Evolutionary conservation across 257 asterid genomes (phyloP).

Genomic region (Solanum habrochaites): DNA sequence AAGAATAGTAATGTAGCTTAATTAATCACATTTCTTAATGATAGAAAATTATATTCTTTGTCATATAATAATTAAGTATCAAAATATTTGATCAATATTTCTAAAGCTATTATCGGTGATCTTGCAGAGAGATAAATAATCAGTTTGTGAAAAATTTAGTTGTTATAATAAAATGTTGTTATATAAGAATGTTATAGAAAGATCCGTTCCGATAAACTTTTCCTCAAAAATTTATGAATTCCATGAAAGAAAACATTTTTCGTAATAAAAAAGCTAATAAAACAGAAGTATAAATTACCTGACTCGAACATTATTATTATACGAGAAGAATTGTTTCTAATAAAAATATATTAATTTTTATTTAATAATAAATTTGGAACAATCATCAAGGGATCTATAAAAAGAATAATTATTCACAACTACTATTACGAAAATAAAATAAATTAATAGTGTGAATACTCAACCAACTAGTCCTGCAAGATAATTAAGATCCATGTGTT

Average conservation of each 20-base stretch:
- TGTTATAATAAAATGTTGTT: background rate
- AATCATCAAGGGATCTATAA: background rate
- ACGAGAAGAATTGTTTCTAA: too few species aligned
- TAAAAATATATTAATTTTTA: too few species aligned
- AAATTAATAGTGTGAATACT: background rate
- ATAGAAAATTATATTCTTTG: too few species aligned
- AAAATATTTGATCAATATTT: background rate
- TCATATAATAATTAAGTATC: background rate
- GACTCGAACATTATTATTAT: too few species aligned
- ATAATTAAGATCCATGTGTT: background rate
- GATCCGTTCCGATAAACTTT: fast-evolving
- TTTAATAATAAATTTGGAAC: background rate
- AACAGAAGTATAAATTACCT: fast-evolving
- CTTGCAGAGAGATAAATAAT: background rate
- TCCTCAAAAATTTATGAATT: too few species aligned
- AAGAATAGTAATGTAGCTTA: too few species aligned
- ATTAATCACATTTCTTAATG: background rate
- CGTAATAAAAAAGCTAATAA: too few species aligned
- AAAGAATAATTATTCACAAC: background rate
- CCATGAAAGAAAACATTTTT: too few species aligned
- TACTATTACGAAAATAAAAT: fast-evolving
- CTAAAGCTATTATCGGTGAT: background rate
- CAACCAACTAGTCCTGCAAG: background rate
- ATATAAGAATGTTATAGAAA: too few species aligned
- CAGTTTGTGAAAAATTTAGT: background rate